A percentile compares a stretch with the other conserved stretches of the same genome.
These are phyloP conservation scores for Epichloe sylvatica DNA, from an alignment of 2,329 filamentous ascomycete genomes.

Conservation along the genomic window DNA sequence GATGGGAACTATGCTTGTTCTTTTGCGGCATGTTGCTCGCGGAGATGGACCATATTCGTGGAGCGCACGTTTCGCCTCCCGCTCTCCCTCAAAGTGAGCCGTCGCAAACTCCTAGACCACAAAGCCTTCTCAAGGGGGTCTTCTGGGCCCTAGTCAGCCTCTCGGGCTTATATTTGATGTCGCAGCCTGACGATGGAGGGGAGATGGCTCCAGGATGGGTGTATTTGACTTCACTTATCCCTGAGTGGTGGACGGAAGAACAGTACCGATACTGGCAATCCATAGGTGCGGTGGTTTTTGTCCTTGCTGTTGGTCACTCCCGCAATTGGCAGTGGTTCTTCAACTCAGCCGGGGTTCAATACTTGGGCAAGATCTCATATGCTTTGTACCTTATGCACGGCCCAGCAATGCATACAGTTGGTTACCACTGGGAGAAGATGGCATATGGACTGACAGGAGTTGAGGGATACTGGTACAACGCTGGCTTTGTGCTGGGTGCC, in stretches of 20 bases:
- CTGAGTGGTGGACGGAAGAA: constrained; percentile 33
- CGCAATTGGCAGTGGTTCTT: constrained; percentile 36
- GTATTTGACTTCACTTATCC: constrained; percentile 32
- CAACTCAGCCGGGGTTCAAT: constrained; percentile 35
- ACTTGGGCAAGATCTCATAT: constrained; percentile 47
- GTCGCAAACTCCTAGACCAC: not conserved
- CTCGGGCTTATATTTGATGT: constrained; percentile 36
- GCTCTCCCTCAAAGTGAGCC: constrained; percentile 14
- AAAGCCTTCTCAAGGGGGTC: constrained; percentile 7
- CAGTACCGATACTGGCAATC: constrained; percentile 44
- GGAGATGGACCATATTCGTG: constrained; percentile 37
- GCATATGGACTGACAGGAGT: constrained; percentile 34
- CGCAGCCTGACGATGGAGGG: constrained; percentile 22
- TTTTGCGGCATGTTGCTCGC: constrained; percentile 40
- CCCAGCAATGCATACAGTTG: constrained; percentile 37
- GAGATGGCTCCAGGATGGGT: constrained; percentile 40
- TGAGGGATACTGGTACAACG: constrained; percentile 30
- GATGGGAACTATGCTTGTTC: constrained; percentile 44
- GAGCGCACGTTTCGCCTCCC: constrained; percentile 25
- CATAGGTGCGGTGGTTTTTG: constrained; percentile 37
- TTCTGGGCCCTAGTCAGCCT: constrained; percentile 32
- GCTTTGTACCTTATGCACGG: constrained; percentile 49
- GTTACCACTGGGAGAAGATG: constrained; percentile 36
- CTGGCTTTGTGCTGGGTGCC: constrained; percentile 32
- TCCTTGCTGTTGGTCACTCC: constrained; percentile 34